Evolutionary conservation across 805 yeast species (phyloP), one percentile per base, ranked within the genome.

Genomic region (Vanderwaltozyma tropicalis): DNA sequence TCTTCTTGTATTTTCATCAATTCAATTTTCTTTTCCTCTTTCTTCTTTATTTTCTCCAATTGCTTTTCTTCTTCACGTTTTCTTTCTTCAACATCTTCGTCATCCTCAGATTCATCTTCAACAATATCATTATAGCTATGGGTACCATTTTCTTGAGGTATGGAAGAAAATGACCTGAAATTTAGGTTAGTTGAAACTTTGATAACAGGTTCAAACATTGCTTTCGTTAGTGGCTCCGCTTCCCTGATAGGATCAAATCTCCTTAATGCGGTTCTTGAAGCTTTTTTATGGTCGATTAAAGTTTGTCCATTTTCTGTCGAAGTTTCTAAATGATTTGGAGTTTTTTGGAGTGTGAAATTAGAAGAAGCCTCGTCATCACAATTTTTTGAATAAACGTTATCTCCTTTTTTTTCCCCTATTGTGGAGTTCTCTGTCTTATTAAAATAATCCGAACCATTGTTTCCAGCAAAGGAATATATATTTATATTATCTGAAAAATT

Each of bases 61-160:
- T n/a, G n/a, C n/a, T n/a, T n/a, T 34, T 43, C 45, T 44, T 48
- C 50, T 36, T 43, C 45, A 43, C 48, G 49, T 28, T 44, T 38
- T 41, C 45, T 42, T 34, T 45, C 42, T 26, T 36, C 41, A 24
- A 43, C 45, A 24, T 41, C 46, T 31, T 38, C 38, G 43, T 65
- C 68, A 38, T 34, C 30, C 14, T 61, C 66, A 16, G 68, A 66
- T 20, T 64, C 71, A 15, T 63, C 65, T 32, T 59, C 66, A 15
- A 59, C 63, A 31, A 63, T 62, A 28, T 67, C 72, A 25, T 68
- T 73, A 16, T 67, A 72, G 4, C 16, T 20, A 20, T 27, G 12
- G 3, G 6, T 8, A 4, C 11, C 16, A 11, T 12, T 22, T 14
- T 14, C 29, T 3, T 19, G 11, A 4, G 16, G 15, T 3, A 34